Percentiles rank a stretch among this genome's conserved stretches.
phyloP scores from a whole-genome alignment of 345 rosid species.

The Acer campestre region DNA sequence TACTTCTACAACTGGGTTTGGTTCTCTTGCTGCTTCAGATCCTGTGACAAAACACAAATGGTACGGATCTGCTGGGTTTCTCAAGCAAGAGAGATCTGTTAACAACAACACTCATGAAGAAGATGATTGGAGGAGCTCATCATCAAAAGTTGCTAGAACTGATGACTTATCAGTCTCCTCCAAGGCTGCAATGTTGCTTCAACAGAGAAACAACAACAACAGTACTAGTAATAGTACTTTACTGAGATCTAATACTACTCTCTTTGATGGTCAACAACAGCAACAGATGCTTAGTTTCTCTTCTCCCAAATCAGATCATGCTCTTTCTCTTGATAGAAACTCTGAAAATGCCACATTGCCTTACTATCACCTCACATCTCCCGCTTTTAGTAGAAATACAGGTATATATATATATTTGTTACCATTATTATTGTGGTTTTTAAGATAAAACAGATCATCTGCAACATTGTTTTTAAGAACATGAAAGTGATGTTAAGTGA shows the following conservation, averaged over 20 bases:
- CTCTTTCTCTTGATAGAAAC: constrained; percentile 22
- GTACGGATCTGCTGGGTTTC: constrained; percentile 67
- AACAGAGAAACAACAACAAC: constrained; percentile 27
- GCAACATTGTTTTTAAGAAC: constrained; percentile 11
- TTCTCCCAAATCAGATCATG: constrained; percentile 49
- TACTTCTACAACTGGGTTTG: constrained; percentile 24
- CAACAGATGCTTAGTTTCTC: constrained; percentile 67
- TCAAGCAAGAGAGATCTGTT: constrained; percentile 54
- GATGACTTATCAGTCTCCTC: constrained; percentile 34
- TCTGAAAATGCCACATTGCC: constrained; percentile 39
- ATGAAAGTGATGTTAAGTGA: constrained; percentile 13
- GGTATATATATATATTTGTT: constrained; percentile 23
- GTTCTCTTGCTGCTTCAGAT: constrained; percentile 48
- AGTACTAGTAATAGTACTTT: neutral
- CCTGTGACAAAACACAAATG: constrained; percentile 49
- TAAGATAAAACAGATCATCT: neutral
- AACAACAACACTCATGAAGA: constrained; percentile 32
- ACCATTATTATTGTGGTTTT: neutral
- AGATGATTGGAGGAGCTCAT: constrained; percentile 52
- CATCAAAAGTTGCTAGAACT: constrained; percentile 44
- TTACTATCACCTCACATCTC: constrained; percentile 46
- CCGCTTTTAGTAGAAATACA: constrained; percentile 40
- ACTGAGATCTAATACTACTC: constrained; percentile 40
- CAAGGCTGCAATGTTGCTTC: constrained; percentile 36
- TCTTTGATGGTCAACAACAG: constrained; percentile 45